phyloP scores from a whole-genome alignment of 257 asterid genomes.

The Solanum chiquidenum region DNA sequence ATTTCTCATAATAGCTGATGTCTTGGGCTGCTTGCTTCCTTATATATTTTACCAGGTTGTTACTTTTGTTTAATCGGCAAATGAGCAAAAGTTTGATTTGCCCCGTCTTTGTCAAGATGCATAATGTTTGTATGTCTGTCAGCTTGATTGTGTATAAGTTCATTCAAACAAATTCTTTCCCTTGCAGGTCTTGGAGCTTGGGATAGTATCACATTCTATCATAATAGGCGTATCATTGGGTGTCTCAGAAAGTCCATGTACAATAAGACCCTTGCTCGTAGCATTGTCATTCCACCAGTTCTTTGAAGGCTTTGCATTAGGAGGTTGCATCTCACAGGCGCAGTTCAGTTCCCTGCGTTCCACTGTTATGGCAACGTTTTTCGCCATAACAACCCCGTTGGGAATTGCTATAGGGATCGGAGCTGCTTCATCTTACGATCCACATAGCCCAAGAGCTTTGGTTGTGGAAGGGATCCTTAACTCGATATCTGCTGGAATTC shows the following conservation, averaged over 20 bases:
- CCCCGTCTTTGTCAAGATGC: neutral
- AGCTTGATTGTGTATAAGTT: neutral
- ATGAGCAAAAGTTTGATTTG: neutral
- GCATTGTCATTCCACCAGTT: conserved; percentile 88
- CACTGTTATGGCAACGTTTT: conserved; percentile 72
- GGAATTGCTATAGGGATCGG: conserved; percentile 69
- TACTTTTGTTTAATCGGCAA: neutral
- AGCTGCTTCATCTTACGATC: conserved; percentile 54
- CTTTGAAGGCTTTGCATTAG: conserved; percentile 90
- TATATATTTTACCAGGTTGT: neutral
- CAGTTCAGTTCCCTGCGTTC: conserved; percentile 43
- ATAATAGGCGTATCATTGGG: conserved; percentile 88
- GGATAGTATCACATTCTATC: conserved; percentile 89
- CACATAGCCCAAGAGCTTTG: conserved; percentile 67
- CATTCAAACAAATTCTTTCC: neutral
- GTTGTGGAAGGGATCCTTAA: conserved; percentile 64
- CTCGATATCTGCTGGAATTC: conserved; percentile 85
- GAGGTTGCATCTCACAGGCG: conserved; percentile 95
- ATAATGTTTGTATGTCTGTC: neutral
- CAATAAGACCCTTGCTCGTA: conserved; percentile 73
- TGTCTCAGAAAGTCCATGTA: conserved; percentile 83
- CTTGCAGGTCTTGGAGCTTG: conserved; percentile 75
- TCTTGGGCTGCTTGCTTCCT: neutral
- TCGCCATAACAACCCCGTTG: conserved; percentile 74
- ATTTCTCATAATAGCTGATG: neutral